Percentiles rank a stretch among this genome's conserved stretches.
Conservation (phyloP, 805 yeast species). For the Babjeviella inositovora region DNA sequence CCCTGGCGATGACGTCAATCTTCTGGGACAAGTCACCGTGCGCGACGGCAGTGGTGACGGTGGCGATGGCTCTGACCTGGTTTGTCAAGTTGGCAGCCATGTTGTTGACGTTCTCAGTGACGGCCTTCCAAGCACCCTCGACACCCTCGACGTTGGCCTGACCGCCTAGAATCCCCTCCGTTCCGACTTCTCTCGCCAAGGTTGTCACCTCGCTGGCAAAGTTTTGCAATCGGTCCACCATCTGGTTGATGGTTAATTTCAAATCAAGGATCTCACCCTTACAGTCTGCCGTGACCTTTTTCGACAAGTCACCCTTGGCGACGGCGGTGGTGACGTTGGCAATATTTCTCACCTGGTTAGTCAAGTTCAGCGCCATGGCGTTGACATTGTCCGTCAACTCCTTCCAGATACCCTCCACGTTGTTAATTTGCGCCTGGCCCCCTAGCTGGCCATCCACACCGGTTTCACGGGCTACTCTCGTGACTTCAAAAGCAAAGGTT, state of each 20-base stretch:
- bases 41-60: constrained; percentile 86
- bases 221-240: constrained; percentile 33
- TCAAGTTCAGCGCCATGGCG: constrained; percentile 79
- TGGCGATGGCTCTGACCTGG: constrained; percentile 80
- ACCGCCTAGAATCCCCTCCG: constrained; percentile 29
- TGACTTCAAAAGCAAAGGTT: constrained; percentile 73
- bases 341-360: constrained; percentile 78
- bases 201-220: constrained; percentile 29
- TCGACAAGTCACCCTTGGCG: constrained; percentile 68
- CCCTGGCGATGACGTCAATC: constrained; percentile 81
- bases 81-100: constrained; percentile 38
- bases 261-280: constrained; percentile 39
- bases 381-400: constrained; percentile 77
- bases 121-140: constrained; percentile 34
- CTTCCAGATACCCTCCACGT: constrained; percentile 79
- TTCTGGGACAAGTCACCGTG: constrained; percentile 78
- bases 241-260: constrained; percentile 29
- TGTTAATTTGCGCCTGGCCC: constrained; percentile 71
- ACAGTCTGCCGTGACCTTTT: constrained; percentile 77
- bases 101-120: constrained; percentile 25
- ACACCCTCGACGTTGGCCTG: constrained; percentile 34
- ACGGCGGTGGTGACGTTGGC: constrained; percentile 84
- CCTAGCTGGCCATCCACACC: constrained; percentile 84
- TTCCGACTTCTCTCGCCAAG: constrained; percentile 27
- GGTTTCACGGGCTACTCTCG: constrained; percentile 77